Conservation (phyloP, 2,329 filamentous ascomycete genomes). For the Diplocarpon rosae region DNA sequence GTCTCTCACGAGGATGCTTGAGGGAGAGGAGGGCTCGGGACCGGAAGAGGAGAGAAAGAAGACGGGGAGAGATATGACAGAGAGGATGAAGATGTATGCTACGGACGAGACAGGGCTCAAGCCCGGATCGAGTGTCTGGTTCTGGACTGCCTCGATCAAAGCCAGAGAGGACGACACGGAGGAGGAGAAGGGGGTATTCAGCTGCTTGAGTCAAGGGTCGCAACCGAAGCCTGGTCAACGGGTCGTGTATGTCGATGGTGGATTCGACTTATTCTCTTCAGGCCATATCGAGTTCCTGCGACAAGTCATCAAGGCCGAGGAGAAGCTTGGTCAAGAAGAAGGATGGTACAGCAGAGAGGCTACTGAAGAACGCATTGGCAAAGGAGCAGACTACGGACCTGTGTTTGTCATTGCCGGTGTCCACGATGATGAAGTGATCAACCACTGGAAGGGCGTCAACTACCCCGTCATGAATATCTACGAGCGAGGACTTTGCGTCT, state of each 20-base stretch:
- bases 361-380: slow-evolving; percentile 47
- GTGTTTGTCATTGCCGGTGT: slow-evolving; percentile 87
- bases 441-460: slow-evolving; percentile 92
- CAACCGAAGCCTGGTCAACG: slow-evolving; percentile 66
- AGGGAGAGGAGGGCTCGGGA: slow-evolving; percentile 62
- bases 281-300: slow-evolving; percentile 94
- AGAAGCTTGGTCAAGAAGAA: slow-evolving; percentile 50
- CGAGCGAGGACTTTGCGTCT: slow-evolving; percentile 85
- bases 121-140: slow-evolving; percentile 76
- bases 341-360: slow-evolving; percentile 67
- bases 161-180: slow-evolving; percentile 28
- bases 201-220: slow-evolving; percentile 58
- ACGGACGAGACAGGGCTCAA: slow-evolving; percentile 72
- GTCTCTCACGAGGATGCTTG: slow-evolving; percentile 58
- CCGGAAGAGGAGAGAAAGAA: slow-evolving; percentile 53
- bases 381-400: slow-evolving; percentile 65
- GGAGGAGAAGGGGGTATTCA: slow-evolving; percentile 56
- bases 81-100: slow-evolving; percentile 75
- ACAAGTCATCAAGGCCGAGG: slow-evolving; percentile 62
- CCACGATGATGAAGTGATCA: slow-evolving; percentile 91
- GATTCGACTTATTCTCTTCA: slow-evolving; percentile 92
- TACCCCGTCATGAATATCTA: slow-evolving; percentile 99
- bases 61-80: slow-evolving; percentile 57
- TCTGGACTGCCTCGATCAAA: slow-evolving; percentile 51
- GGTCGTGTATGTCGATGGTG: slow-evolving; percentile 90